A percentile compares a stretch with the other conserved stretches of the same genome.
Conservation (phyloP, 306 rosid genomes). For the Geum urbanum region DNA sequence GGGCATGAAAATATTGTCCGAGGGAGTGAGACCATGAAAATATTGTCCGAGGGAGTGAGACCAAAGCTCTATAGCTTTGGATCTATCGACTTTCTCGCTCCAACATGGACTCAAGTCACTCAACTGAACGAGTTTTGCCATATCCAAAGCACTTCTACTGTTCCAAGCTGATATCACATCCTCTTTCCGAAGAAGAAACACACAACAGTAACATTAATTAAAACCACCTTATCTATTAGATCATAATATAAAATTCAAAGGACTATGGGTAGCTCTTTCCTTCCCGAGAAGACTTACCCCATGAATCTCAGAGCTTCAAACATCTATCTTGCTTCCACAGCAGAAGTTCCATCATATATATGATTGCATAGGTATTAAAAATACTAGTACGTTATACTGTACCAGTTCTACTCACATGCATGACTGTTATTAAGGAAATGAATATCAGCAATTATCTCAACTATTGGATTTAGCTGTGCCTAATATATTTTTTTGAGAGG, state of each 20-base stretch:
- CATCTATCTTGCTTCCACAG: constrained; percentile 25
- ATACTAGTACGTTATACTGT: too few relatives aligned
- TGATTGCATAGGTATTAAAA: constrained; percentile 7
- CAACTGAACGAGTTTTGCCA: constrained; percentile 7
- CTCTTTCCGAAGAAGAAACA: constrained; percentile 18
- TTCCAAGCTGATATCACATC: constrained; percentile 6
- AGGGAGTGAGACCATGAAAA: constrained; percentile 16
- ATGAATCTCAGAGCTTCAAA: constrained; percentile 20
- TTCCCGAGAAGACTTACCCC: constrained; percentile 33
- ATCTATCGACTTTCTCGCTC: constrained; percentile 29
- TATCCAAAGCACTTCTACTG: constrained; percentile 6
- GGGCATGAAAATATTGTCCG: constrained; percentile 2
- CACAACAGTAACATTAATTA: neutral
- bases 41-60: constrained; percentile 14
- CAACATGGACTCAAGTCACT: constrained; percentile 9
- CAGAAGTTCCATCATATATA: constrained; percentile 18
- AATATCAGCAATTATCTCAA: too few relatives aligned
- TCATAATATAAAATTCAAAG: neutral
- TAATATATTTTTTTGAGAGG: neutral
- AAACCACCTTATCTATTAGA: neutral
- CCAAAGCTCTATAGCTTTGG: constrained; percentile 27
- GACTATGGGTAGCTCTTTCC: constrained; percentile 13
- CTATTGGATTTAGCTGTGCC: neutral
- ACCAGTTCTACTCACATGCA: too few relatives aligned
- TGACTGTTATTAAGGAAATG: too few relatives aligned